Evolutionary conservation across 73 alveolate genomes (phyloP).

Genomic region (Paramecium biaurelia): DNA sequence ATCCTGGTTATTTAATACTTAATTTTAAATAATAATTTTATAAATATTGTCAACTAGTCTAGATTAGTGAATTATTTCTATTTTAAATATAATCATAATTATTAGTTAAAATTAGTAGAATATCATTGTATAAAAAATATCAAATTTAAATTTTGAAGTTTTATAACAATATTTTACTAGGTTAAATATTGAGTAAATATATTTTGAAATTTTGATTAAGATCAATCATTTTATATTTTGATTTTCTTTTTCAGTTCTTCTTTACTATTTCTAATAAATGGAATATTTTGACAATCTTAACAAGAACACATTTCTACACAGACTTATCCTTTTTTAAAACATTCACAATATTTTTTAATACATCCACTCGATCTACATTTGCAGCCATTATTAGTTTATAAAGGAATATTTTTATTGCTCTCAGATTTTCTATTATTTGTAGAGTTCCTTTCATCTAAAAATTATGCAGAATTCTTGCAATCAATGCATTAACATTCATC

Average conservation of each 20-base stretch:
- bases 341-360: slow-evolving; percentile 76
- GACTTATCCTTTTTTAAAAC: slow-evolving; percentile 67
- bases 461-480: not conserved
- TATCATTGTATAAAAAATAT: no score
- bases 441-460: slow-evolving; percentile 24
- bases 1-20: no score
- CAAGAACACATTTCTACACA: slow-evolving; percentile 71
- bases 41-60: no score
- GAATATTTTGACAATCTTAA: slow-evolving; percentile 61
- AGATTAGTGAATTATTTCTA: no score
- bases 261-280: not conserved
- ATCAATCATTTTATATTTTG: no score
- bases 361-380: slow-evolving; percentile 71
- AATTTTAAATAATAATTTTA: no score
- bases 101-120: no score
- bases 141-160: no score
- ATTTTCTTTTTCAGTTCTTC: not conserved
- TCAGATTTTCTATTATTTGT: slow-evolving; percentile 64
- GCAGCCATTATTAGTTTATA: slow-evolving; percentile 39
- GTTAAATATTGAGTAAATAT: no score
- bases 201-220: not conserved
- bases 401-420: slow-evolving; percentile 62
- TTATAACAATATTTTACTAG: no score
- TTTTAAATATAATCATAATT: no score
- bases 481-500: not conserved